Base-by-base conservation (phyloP, 176 grass and related monocot genomes). In the Canna indica region DNA sequence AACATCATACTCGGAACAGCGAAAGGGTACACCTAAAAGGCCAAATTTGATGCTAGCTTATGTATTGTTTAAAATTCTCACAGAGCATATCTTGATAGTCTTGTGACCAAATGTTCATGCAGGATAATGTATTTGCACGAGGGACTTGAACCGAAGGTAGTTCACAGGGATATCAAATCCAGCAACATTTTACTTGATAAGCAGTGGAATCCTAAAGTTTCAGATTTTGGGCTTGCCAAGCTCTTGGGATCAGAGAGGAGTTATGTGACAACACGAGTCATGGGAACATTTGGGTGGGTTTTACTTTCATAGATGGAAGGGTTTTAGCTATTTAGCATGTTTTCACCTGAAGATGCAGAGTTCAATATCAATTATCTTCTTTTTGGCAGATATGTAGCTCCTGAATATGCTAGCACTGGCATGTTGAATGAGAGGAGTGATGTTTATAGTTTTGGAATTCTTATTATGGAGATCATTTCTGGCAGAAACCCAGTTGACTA, bases 381-480 rank as follows among this genome's bases (percentile, higher is more conserved):
- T 75, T n/a, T 63, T 46, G 15, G 15, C 44, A 99, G 95, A 1
- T 99, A 99, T 44, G 90, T 99, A 66, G 95, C 95, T 16, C 95
- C 95, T 16, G 95, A 99, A 42, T 99, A 99, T 56, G 95, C 95
- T 14, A 99, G 95, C 65, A 99, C 95, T 0, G 95, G 95, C 22
- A 99, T 99, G 95, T 57, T 99, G 54, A 99, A 85, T 12, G 95
- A 99, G 82, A 74, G 86, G 75, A 99, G 90, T 48, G 95, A 99
- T 64, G 90, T 99, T 47, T 99, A 99, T 77, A 99, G 95, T 80
- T 99, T 99, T 36, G 95, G 95, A 12, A 84, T 99, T 63, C 82
- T 99, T 8, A 82, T 99, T 22, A 93, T 99, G 95, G 95, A 94
- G 80, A 88, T 90, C 22, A 90, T 99, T 75, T 93, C 94, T 3